These are phyloP conservation scores for Penicillium sp. DNA, from an alignment of 2,329 filamentous ascomycete genomes.

Conservation along the genomic window DNA sequence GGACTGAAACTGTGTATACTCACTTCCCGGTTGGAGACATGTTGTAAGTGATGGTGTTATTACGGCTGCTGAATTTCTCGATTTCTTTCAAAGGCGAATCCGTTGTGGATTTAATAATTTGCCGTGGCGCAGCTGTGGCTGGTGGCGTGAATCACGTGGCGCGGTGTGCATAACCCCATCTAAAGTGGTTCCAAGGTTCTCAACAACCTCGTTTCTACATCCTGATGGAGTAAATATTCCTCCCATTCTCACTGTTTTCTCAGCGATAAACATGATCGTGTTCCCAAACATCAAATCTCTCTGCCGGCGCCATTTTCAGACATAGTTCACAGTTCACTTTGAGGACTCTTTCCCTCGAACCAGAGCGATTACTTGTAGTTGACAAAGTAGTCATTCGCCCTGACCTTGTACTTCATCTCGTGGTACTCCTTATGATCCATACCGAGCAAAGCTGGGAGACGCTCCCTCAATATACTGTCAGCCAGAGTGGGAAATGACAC, in stretches of 20 bases:
- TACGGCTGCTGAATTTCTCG: slow-evolving; percentile 40
- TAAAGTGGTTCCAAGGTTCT: neutral
- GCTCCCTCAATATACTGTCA: too few species aligned
- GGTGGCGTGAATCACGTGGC: slow-evolving; percentile 27
- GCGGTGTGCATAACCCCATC: slow-evolving; percentile 1
- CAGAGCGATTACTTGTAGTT: slow-evolving; percentile 25
- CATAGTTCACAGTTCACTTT: slow-evolving; percentile 19
- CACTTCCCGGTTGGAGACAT: slow-evolving; percentile 52
- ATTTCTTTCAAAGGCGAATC: slow-evolving; percentile 42
- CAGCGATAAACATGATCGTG: neutral
- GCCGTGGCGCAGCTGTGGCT: slow-evolving; percentile 40
- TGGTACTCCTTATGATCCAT: neutral
- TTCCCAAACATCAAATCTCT: neutral
- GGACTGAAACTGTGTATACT: slow-evolving; percentile 22
- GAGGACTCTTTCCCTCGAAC: slow-evolving; percentile 18
- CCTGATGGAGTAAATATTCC: neutral
- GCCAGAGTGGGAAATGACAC: neutral
- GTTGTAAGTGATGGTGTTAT: slow-evolving; percentile 32
- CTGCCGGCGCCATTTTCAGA: neutral
- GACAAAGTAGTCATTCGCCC: neutral
- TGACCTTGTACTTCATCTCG: slow-evolving; percentile 17
- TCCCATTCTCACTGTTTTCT: neutral
- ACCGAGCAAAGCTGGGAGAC: too few species aligned
- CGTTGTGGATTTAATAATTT: slow-evolving; percentile 46
- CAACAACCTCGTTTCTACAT: neutral